Evolutionary conservation across 495 filamentous ascomycete species (phyloP), one percentile per base, ranked within the genome.

Genomic region (Pyronema omphalodes): DNA sequence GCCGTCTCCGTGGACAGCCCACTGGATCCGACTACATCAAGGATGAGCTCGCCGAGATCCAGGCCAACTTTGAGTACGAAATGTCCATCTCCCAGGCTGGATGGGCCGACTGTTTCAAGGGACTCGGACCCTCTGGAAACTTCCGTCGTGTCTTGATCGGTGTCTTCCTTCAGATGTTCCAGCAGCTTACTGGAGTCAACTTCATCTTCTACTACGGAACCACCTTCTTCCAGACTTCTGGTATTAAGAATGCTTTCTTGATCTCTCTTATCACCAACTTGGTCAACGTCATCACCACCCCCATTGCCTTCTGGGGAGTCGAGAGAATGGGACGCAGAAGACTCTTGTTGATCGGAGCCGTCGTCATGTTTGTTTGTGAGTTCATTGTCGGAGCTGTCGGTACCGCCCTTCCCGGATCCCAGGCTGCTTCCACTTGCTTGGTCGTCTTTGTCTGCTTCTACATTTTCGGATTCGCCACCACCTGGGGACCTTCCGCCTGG

Each of bases 361-460:
- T 82, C 34, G 81, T 81, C n/a, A 86, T 86, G 83, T 66, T 70
- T 48, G 63, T 80, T 34, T 81, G 73, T 66, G 78, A 82, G 67
- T 80, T 78, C 62, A 79, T 83, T 53, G 77, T 82, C 45, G 71
- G 74, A 7, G 71, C 75, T n/a, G 69, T 78, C 23, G 79, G 81
- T 52, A 80, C 79, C 3, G 29, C 60, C 57, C 18, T 57, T 51
- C 35, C 45, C 53, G 46, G 71, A 77, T 54, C 52, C 57, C 12
- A 49, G 63, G 23, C 71, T 85, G 84, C 74, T 82, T 86, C 67
- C 82, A 83, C 72, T 82, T 81, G 14, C 68, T 64, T 87, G 69
- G 84, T 88, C 57, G 79, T 86, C 52, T 88, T 88, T 70, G 80
- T 85, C n/a, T 86, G 82, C 66, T 72, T 88, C 58, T 86, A 83